Conservation (phyloP, 2,329 filamentous ascomycete genomes). For the Chrysoporthe puriensis region DNA sequence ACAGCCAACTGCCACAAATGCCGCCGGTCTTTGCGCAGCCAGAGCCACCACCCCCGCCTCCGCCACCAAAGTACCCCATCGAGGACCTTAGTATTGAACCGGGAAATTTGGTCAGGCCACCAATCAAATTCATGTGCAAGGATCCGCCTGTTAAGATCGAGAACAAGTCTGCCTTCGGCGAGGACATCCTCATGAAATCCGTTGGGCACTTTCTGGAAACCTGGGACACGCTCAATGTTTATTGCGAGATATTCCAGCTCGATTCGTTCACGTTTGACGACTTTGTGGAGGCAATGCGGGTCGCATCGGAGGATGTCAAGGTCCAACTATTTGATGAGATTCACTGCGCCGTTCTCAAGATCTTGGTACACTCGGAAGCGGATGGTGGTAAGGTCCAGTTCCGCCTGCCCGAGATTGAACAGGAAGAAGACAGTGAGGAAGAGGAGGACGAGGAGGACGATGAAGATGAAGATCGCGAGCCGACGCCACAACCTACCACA, state of each 20-base stretch:
- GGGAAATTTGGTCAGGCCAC: conserved; percentile 69
- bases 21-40: conserved; percentile 45
- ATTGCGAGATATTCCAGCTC: conserved; percentile 89
- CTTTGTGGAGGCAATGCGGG: conserved; percentile 84
- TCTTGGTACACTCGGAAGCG: conserved; percentile 75
- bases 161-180: conserved; percentile 50
- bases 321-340: conserved; percentile 89
- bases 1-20: conserved; percentile 46
- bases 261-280: conserved; percentile 99
- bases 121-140: conserved; percentile 75
- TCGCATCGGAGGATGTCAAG: conserved; percentile 71
- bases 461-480: conserved; percentile 64
- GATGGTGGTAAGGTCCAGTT: conserved; percentile 81
- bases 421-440: conserved; percentile 70
- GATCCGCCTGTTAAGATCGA: conserved; percentile 60
- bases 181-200: conserved; percentile 77
- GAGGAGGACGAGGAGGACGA: conserved; percentile 63
- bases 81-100: conserved; percentile 86
- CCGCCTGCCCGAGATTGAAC: conserved; percentile 73
- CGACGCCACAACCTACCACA: conserved; percentile 66
- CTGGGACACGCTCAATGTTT: conserved; percentile 98
- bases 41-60: conserved; percentile 62
- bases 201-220: conserved; percentile 86
- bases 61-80: conserved; percentile 90
- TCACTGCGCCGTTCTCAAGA: conserved; percentile 88